Evolutionary conservation across 768 basidiomycete genomes (phyloP).

Genomic region (Leccinum arenicola): DNA sequence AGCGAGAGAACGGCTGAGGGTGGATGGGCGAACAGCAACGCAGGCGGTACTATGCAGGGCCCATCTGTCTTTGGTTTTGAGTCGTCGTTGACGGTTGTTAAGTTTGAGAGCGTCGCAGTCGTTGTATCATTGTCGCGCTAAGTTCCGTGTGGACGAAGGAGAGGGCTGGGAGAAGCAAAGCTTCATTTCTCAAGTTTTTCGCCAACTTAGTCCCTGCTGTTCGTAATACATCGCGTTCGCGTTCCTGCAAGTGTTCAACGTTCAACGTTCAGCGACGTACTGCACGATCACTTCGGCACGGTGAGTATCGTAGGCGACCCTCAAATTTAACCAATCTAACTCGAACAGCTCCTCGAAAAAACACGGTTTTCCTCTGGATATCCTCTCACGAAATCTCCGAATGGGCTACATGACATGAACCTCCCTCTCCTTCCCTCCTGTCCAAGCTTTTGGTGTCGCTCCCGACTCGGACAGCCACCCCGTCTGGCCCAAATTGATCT

Average conservation of each 20-base stretch:
- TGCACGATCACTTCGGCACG: conserved; percentile 86
- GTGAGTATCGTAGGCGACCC: conserved; percentile 60
- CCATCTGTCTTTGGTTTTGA: too few species aligned
- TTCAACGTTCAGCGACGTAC: conserved; percentile 63
- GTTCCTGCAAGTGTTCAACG: conserved; percentile 60
- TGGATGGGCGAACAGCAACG: too few species aligned
- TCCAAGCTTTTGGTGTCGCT: conserved; percentile 56
- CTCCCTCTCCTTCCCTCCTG: conserved; percentile 80
- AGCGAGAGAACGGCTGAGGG: too few species aligned
- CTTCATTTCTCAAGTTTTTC: background rate
- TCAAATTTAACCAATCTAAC: conserved; percentile 64
- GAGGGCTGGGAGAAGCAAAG: too few species aligned
- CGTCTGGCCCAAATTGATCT: conserved; percentile 25
- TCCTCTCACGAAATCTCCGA: conserved; percentile 86
- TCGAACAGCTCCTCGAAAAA: conserved; percentile 80
- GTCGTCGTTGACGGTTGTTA: too few species aligned
- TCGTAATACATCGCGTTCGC: conserved; percentile 88
- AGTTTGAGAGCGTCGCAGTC: too few species aligned
- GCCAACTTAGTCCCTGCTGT: background rate
- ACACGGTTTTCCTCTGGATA: conserved; percentile 91
- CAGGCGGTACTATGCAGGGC: too few species aligned
- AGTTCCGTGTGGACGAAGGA: too few species aligned
- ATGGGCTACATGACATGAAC: conserved; percentile 89
- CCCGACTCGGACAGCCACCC: conserved; percentile 17
- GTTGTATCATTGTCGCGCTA: too few species aligned